Evolutionary conservation across 108 stramenopile genomes (phyloP).

Genomic region (Mayamaea pseudoterrestris): DNA sequence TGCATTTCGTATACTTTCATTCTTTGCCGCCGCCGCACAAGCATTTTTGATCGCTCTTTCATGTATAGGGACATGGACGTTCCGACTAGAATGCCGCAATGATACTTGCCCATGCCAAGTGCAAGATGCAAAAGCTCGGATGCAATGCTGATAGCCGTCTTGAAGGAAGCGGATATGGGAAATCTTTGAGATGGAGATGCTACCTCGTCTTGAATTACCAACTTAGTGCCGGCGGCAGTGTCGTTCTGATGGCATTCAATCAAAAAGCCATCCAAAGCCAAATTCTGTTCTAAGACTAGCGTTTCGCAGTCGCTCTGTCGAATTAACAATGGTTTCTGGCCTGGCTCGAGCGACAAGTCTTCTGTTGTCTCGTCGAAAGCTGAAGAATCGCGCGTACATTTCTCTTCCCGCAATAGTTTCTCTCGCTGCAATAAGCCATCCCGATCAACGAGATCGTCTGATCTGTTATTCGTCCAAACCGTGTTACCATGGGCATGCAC

Average conservation of each 20-base stretch:
- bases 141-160: conserved; percentile 57
- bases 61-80: conserved; percentile 53
- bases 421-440: not conserved
- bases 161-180: conserved; percentile 52
- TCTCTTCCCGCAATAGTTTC: not conserved
- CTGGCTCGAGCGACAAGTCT: conserved; percentile 23
- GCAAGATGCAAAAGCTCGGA: conserved; percentile 52
- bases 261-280: not conserved
- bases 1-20: conserved; percentile 2
- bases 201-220: not conserved
- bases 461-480: not conserved
- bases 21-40: conserved; percentile 13
- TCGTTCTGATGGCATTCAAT: conserved; percentile 2
- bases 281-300: conserved; percentile 12
- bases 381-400: conserved; percentile 19
- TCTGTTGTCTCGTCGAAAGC: conserved; percentile 47
- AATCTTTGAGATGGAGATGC: not conserved
- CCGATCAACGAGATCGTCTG: not conserved
- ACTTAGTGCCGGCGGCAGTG: not conserved
- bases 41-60: conserved; percentile 32
- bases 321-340: conserved; percentile 11
- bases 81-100: conserved; percentile 46
- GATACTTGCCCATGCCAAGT: conserved; percentile 34
- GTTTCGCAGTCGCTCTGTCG: conserved; percentile 5
- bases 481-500: too few species aligned